phyloP scores from a whole-genome alignment of 331 rosid species.

The Quercus phellos region DNA sequence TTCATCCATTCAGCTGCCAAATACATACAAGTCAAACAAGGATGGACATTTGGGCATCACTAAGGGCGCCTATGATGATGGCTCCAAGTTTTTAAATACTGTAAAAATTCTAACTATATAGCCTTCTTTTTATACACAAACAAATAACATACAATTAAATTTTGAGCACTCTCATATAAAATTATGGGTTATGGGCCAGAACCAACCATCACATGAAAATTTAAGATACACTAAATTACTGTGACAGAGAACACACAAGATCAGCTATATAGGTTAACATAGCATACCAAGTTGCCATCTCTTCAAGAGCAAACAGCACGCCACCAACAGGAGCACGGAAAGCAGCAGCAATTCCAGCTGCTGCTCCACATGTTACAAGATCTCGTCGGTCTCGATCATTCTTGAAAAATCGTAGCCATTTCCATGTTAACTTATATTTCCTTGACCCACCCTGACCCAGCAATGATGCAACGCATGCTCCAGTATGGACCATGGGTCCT shows the following conservation, averaged over 20 bases:
- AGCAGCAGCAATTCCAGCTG: constrained; percentile 96
- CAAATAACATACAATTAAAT: not conserved
- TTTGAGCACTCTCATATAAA: not conserved
- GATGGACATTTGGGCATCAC: not conserved
- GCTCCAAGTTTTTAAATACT: not conserved
- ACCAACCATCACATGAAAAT: constrained; percentile 1
- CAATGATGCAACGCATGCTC: constrained; percentile 88
- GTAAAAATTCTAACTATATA: not conserved
- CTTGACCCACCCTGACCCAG: constrained; percentile 84
- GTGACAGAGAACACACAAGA: not conserved
- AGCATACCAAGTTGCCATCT: constrained; percentile 87
- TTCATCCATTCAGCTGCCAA: constrained; percentile 6
- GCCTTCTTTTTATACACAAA: not conserved
- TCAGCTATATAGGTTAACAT: constrained; percentile 11
- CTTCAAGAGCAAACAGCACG: constrained; percentile 87
- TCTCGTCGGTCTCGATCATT: constrained; percentile 89
- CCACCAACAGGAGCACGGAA: constrained; percentile 98
- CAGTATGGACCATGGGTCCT: constrained; percentile 96
- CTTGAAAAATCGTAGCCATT: constrained; percentile 68
- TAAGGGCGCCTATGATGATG: not conserved
- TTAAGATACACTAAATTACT: not conserved
- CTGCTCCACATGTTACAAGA: constrained; percentile 81
- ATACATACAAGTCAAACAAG: not conserved
- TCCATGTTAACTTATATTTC: constrained; percentile 66
- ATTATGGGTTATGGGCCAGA: not conserved